phyloP scores from a whole-genome alignment of 2,329 filamentous ascomycete genomes.

The Albifimbria verrucaria region DNA sequence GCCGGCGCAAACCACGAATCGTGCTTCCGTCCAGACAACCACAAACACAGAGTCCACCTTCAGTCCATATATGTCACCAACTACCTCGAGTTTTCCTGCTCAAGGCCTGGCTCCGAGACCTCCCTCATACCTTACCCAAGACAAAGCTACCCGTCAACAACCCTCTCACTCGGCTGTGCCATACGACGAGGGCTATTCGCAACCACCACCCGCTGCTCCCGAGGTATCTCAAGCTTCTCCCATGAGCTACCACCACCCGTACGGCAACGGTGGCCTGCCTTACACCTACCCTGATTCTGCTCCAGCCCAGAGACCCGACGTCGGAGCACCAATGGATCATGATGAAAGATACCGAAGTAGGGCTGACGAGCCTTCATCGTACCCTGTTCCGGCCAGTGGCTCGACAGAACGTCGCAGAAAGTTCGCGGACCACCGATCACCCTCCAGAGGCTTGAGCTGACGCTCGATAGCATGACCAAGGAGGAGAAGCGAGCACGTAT shows the following conservation, averaged over 20 bases:
- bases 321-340: constrained; percentile 20
- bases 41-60: constrained; percentile 53
- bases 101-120: constrained; percentile 57
- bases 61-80: constrained; percentile 55
- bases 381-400: constrained; percentile 30
- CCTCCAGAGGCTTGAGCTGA: constrained; percentile 92
- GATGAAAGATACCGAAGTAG: constrained; percentile 20
- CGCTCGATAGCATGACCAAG: constrained; percentile 88
- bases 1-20: constrained; percentile 43
- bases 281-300: constrained; percentile 17
- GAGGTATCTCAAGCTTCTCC: constrained; percentile 60
- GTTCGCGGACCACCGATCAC: constrained; percentile 80
- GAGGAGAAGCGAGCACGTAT: constrained; percentile 88
- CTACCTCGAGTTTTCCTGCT: constrained; percentile 44
- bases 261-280: constrained; percentile 24
- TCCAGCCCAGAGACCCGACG: constrained; percentile 5
- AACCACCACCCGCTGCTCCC: constrained; percentile 50
- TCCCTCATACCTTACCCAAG: constrained; percentile 46
- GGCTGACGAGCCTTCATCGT: constrained; percentile 16
- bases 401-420: constrained; percentile 47
- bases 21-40: constrained; percentile 54
- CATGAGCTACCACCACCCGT: constrained; percentile 51
- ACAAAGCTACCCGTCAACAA: constrained; percentile 12
- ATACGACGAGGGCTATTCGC: constrained; percentile 30
- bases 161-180: constrained; percentile 33